Percentiles rank a stretch among this genome's conserved stretches.
phyloP scores from a whole-genome alignment of 805 yeast species.

The Metschnikowia lochheadii region DNA sequence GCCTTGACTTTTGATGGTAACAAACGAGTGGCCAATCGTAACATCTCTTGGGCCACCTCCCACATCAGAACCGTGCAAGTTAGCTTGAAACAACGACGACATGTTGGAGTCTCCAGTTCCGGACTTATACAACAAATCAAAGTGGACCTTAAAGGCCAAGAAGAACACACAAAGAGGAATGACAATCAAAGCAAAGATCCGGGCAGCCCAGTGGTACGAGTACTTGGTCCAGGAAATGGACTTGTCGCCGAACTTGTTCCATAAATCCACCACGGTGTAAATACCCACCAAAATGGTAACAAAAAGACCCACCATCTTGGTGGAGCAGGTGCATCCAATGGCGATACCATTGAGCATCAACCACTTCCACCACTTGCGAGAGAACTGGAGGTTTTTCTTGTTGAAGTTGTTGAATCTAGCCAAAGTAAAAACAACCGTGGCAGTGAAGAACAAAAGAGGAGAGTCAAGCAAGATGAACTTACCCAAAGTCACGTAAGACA shows the following conservation, averaged over 20 bases:
- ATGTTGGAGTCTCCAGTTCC: constrained; percentile 81
- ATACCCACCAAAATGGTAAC: constrained; percentile 85
- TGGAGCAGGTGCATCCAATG: constrained; percentile 88
- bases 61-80: constrained; percentile 61
- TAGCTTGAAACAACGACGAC: constrained; percentile 81
- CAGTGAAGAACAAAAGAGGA: constrained; percentile 83
- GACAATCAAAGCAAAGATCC: constrained; percentile 58
- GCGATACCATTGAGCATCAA: constrained; percentile 74
- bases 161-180: constrained; percentile 63
- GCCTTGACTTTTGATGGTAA: constrained; percentile 41
- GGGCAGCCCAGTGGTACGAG: constrained; percentile 59
- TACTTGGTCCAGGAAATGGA: constrained; percentile 49
- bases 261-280: constrained; percentile 82
- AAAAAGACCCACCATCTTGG: constrained; percentile 95
- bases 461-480: constrained; percentile 90
- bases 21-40: constrained; percentile 45
- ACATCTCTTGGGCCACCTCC: constrained; percentile 68
- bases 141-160: constrained; percentile 69
- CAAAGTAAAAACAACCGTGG: constrained; percentile 72
- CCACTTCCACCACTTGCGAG: constrained; percentile 93
- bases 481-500: constrained; percentile 78
- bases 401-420: constrained; percentile 65
- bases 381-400: constrained; percentile 44
- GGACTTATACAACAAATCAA: constrained; percentile 63
- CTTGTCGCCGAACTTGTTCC: constrained; percentile 76